These are phyloP conservation scores for Mortierella claussenii DNA, from an alignment of 192 early-diverging fungal genomes.

Conservation along the genomic window DNA sequence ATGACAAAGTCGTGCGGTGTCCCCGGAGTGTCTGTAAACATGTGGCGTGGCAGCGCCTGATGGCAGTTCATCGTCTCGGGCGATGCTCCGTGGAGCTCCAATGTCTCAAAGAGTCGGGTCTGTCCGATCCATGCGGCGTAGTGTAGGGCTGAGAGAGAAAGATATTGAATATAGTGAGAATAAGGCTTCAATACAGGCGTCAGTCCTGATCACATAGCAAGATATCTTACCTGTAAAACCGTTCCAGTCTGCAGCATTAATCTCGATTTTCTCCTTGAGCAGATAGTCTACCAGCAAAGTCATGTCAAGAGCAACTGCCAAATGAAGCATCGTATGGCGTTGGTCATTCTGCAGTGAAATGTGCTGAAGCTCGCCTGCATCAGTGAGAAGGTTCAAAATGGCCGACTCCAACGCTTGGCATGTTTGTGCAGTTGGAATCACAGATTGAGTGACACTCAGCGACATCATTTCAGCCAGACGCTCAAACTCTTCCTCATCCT, in stretches of 20 bases:
- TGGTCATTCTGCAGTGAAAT: constrained; percentile 52
- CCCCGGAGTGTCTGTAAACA: constrained; percentile 21
- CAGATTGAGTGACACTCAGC: constrained; percentile 33
- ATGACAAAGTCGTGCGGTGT: constrained; percentile 5
- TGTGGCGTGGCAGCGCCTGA: constrained; percentile 28
- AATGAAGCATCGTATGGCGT: constrained; percentile 45
- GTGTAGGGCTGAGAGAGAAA: constrained; percentile 24
- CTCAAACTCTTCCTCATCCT: constrained; percentile 46
- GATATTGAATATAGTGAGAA: neutral
- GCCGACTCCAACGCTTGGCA: constrained; percentile 30
- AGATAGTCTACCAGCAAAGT: constrained; percentile 32
- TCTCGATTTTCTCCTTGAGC: constrained; percentile 40
- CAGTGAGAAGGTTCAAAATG: constrained; percentile 17
- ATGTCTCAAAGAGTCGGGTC: constrained; percentile 7
- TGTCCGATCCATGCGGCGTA: constrained; percentile 49
- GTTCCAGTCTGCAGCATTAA: constrained; percentile 48
- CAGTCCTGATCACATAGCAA: too few relatives aligned
- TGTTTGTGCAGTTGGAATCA: constrained; percentile 15
- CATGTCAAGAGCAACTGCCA: constrained; percentile 47
- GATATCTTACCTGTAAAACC: constrained; percentile 52
- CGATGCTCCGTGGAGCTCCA: constrained; percentile 37
- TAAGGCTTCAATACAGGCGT: too few relatives aligned
- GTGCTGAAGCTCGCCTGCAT: constrained; percentile 34
- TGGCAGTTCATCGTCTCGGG: constrained; percentile 25
- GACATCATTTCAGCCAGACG: constrained; percentile 49